Evolutionary conservation across 164 flowering plant species (phyloP), one percentile per base, ranked within the genome.

Genomic region (Cinnamomum micranthum): DNA sequence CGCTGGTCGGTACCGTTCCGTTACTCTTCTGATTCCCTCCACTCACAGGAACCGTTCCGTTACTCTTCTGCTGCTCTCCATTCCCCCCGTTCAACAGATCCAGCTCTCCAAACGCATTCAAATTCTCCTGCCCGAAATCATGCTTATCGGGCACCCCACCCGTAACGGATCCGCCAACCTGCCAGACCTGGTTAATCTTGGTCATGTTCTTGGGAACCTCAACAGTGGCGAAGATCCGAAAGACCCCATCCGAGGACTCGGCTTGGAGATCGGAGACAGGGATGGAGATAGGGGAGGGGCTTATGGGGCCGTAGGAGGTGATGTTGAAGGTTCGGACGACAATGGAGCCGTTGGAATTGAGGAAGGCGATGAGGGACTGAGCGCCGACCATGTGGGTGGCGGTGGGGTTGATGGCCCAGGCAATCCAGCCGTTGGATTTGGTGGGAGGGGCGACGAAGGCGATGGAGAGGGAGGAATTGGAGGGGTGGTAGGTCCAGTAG

Each of bases 131-230:
- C 65, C 33, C 69, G n/a, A 88, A 77, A 0, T 25, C 82, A 78
- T 91, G 97, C 69, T 63, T 74, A 20, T 3, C 76, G 20, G 89
- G 92, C 24, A 68, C 4, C 5, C 85, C 91, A 17, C 72, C 55
- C 6, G 79, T 71, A 1, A 91, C 86, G 12, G 77, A 22, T 4
- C 78, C 22, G 4, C 98, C 97, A 31, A 89, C 93, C 80, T 94
- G 97, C 98, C 98, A 94, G 6, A 92, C 88, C 74, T 91, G 92
- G 78, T 91, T 90, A 75, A 91, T 24, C 72, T 71, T 77, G 60
- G 73, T 75, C 28, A 19, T 71, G 22, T 73, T 41, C 47, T 41
- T 13, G 68, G 85, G 85, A 82, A 88, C 67, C 52, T 25, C 74
- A 65, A 88, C 15, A 20, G 74, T 83, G 68, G 92, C 94, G 27